Conservation (phyloP, 768 basidiomycete species). For the Leccinum obscurum region DNA sequence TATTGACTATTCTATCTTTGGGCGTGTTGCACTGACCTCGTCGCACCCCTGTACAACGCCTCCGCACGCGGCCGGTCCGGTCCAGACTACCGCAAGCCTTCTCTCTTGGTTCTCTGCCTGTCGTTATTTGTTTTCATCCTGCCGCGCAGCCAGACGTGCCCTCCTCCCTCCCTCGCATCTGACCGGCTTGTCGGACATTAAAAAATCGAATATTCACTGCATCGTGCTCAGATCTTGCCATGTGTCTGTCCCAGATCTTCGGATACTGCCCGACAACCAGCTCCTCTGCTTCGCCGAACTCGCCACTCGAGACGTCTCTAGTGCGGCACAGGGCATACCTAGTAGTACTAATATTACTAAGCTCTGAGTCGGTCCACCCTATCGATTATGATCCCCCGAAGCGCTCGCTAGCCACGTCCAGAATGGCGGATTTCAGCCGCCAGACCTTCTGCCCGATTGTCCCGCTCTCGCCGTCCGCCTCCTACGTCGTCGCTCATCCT, state of each 20-base stretch:
- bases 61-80: background rate
- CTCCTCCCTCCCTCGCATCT: background rate
- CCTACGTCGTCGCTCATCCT: conserved; percentile 13
- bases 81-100: conserved; percentile 6
- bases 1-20: conserved; percentile 6
- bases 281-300: conserved; percentile 12
- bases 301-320: conserved; percentile 11
- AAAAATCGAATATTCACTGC: conserved; percentile 15
- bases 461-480: conserved; percentile 11
- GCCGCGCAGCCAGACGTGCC: background rate
- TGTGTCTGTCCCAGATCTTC: conserved; percentile 18
- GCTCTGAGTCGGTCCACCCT: conserved; percentile 1
- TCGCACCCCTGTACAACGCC: background rate
- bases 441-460: conserved; percentile 15
- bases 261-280: conserved; percentile 11
- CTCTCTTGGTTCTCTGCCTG: conserved; percentile 2
- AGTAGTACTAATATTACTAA: conserved; percentile 4
- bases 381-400: conserved; percentile 26
- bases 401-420: conserved; percentile 17
- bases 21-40: background rate
- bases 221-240: conserved; percentile 19
- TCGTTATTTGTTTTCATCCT: background rate
- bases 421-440: conserved; percentile 16
- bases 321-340: conserved; percentile 25
- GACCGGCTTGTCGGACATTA: conserved; percentile 25